phyloP scores from a whole-genome alignment of 129 eudicot species.

The Gnaphalium uliginosum region DNA sequence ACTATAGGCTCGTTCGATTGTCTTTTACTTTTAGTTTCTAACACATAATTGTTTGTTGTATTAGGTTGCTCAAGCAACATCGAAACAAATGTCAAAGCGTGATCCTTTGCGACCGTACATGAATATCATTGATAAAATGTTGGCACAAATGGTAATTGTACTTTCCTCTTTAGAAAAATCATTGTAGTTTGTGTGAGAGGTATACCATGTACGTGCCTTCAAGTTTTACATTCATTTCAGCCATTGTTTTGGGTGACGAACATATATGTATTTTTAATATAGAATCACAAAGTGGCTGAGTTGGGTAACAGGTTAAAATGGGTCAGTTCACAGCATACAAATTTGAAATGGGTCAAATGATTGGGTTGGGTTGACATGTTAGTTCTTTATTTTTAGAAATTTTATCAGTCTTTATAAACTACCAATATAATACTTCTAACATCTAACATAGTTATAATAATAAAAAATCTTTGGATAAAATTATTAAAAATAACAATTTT shows the following conservation, averaged over 20 bases:
- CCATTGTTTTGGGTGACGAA: not conserved
- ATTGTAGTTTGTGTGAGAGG: not conserved
- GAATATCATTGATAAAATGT: slow-evolving; percentile 77
- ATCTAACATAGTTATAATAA: too few species aligned
- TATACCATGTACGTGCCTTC: not conserved
- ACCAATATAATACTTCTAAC: too few species aligned
- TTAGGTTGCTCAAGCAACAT: slow-evolving; percentile 97
- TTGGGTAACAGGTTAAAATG: not conserved
- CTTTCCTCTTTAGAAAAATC: slow-evolving; percentile 3
- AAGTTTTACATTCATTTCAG: not conserved
- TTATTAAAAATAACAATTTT: too few species aligned
- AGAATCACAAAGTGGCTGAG: not conserved
- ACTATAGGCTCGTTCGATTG: not conserved
- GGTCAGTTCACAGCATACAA: not conserved
- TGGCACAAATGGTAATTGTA: slow-evolving; percentile 65
- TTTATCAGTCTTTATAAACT: too few species aligned
- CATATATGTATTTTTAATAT: not conserved
- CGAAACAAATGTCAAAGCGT: slow-evolving; percentile 92
- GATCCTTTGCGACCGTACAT: slow-evolving; percentile 88
- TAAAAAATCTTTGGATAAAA: too few species aligned
- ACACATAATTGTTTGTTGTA: slow-evolving; percentile 22
- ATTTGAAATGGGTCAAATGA: not conserved
- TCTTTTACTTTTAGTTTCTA: not conserved
- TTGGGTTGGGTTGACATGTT: not conserved
- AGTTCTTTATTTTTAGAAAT: too few species aligned